Percentiles rank a stretch among this genome's conserved stretches.
Evolutionary conservation across 768 basidiomycete species (phyloP).

Genomic region (Fomitopsis serialis): DNA sequence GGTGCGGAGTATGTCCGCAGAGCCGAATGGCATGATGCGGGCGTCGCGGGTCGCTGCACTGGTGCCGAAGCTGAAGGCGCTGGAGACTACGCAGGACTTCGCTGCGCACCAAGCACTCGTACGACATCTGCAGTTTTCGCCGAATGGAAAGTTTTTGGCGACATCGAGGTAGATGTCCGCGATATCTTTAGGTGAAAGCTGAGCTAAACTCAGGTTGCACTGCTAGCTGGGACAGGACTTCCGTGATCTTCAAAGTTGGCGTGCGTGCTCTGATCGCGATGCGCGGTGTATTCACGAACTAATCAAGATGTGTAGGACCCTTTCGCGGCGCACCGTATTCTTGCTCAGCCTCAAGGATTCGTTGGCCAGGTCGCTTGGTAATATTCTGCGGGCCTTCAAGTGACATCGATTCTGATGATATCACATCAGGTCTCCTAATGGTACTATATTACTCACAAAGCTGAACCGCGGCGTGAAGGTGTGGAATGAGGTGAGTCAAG

Average conservation of each 20-base stretch:
- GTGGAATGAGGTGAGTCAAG: conserved; percentile 56
- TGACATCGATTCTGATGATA: neutral
- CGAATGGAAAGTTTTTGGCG: conserved; percentile 67
- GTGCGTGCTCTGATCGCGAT: conserved; percentile 31
- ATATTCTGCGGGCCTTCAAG: neutral
- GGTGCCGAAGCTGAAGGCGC: conserved; percentile 47
- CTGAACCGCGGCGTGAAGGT: conserved; percentile 60
- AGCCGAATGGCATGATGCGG: conserved; percentile 30
- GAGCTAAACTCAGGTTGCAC: neutral
- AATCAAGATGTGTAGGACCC: conserved; percentile 37
- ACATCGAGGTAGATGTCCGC: conserved; percentile 54
- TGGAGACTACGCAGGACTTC: conserved; percentile 55
- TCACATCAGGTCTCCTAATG: conserved; percentile 55
- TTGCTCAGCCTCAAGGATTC: conserved; percentile 68
- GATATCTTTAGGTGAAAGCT: neutral
- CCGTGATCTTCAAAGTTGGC: conserved; percentile 59
- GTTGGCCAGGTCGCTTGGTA: conserved; percentile 75
- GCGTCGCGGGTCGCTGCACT: conserved; percentile 52
- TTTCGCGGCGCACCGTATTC: conserved; percentile 52
- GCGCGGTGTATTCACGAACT: neutral
- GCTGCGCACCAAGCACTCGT: conserved; percentile 65
- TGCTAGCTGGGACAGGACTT: conserved; percentile 72
- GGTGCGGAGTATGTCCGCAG: conserved; percentile 6
- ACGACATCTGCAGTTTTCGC: conserved; percentile 70
- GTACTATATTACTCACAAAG: conserved; percentile 59